phyloP scores from a whole-genome alignment of 768 basidiomycete species.

The Mycena capillaripes region DNA sequence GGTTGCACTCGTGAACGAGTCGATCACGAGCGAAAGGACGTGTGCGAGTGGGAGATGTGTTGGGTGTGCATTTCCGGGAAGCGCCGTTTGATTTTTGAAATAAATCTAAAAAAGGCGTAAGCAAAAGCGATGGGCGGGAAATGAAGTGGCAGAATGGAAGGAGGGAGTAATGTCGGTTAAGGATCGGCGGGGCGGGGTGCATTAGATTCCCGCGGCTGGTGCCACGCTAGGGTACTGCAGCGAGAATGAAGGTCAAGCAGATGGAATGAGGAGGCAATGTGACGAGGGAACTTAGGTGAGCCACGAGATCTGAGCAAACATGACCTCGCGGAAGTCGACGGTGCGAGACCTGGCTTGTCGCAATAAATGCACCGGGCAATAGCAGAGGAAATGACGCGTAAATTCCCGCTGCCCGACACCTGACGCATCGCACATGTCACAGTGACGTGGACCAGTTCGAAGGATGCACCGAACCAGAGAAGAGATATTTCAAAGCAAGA shows the following conservation, averaged over 20 bases:
- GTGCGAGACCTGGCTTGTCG: too few relatives aligned
- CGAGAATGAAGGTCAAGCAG: background rate
- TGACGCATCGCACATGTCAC: background rate
- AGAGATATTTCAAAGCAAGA: background rate
- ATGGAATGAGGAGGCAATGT: background rate
- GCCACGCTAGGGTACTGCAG: background rate
- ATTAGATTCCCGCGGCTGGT: background rate
- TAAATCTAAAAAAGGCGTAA: conserved; percentile 76
- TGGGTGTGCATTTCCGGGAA: conserved; percentile 72
- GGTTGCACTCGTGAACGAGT: conserved; percentile 97
- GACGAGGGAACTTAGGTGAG: too few relatives aligned
- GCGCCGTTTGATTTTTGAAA: conserved; percentile 93
- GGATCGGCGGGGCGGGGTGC: conserved; percentile 5
- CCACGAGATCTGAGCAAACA: too few relatives aligned
- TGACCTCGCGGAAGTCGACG: too few relatives aligned
- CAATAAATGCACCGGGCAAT: too few relatives aligned
- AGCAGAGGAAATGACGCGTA: too few relatives aligned
- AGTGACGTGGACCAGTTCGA: background rate
- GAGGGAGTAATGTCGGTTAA: conserved; percentile 26
- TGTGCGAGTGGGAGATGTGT: conserved; percentile 82
- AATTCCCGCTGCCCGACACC: background rate
- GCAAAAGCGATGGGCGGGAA: background rate
- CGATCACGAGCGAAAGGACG: conserved; percentile 90
- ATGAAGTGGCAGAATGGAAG: background rate
- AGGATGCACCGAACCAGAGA: background rate